Percentiles rank a stretch among this genome's conserved stretches.
Conservation (phyloP, 768 basidiomycete genomes). For the Tricholoma bakamatsutake region DNA sequence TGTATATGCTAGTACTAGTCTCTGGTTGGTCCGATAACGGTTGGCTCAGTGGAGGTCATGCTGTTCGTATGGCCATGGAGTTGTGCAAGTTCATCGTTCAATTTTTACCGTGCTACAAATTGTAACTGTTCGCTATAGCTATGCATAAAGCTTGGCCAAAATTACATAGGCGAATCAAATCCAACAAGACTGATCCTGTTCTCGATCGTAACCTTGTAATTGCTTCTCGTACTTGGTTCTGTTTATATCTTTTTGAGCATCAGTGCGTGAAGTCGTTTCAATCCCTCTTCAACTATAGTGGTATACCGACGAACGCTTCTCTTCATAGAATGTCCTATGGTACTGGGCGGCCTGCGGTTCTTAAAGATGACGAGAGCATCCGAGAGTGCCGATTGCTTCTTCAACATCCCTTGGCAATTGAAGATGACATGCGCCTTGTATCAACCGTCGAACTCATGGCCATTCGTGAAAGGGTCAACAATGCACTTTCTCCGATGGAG, state of each 20-base stretch:
- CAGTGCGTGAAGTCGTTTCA: slow-evolving; percentile 51
- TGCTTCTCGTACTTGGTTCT: slow-evolving; percentile 87
- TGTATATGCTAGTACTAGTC: slow-evolving; percentile 57
- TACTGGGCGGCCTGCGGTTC: slow-evolving; percentile 86
- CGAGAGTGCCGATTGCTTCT: slow-evolving; percentile 72
- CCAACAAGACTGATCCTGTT: slow-evolving; percentile 47
- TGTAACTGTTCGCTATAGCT: slow-evolving; percentile 34
- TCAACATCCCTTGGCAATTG: slow-evolving; percentile 82
- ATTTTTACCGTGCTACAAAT: background rate
- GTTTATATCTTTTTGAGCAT: slow-evolving; percentile 89
- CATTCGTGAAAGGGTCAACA: slow-evolving; percentile 81
- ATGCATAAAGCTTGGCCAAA: slow-evolving; percentile 91
- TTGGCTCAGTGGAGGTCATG: slow-evolving; percentile 94
- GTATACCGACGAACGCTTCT: background rate
- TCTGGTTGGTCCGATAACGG: slow-evolving; percentile 95
- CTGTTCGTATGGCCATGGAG: slow-evolving; percentile 96
- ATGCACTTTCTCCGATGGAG: slow-evolving; percentile 75
- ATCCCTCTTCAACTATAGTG: slow-evolving; percentile 1
- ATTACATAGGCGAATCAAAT: slow-evolving; percentile 72
- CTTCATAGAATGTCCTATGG: slow-evolving; percentile 80
- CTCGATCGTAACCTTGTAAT: slow-evolving; percentile 78
- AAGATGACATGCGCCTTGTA: slow-evolving; percentile 92
- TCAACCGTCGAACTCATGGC: slow-evolving; percentile 93
- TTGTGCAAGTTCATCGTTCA: slow-evolving; percentile 50
- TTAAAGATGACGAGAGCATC: slow-evolving; percentile 92